Evolutionary conservation across 176 grass and related monocot species (phyloP), one percentile per base, ranked within the genome.

Genomic region (Lolium multiflorum): DNA sequence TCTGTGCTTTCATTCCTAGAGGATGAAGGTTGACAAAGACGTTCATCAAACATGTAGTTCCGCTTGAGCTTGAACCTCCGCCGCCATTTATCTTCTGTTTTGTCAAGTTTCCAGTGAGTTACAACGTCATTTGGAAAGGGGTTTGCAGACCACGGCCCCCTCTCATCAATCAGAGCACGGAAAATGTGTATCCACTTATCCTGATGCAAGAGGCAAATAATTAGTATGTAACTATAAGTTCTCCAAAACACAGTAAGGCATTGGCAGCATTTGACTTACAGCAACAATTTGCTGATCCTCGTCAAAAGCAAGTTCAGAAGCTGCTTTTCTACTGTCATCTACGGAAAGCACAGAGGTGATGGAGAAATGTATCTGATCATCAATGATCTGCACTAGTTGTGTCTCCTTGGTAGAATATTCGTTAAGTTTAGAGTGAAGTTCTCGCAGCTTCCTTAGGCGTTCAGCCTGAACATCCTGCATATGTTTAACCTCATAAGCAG

Each of bases 271-370:
- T 50, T 61, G 71, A 75, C 83, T 91, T 94, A 98, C 96, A 85
- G 93, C 94, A 89, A 98, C 71, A 71, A 96, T 92, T 95, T 98
- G 96, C 79, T 92, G 92, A 86, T 98, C 96, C 87, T 98, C 96
- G 6, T 98, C 93, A 71, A 91, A 94, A 76, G 91, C 91, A 86
- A 98, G 86, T 77, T 92, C 88, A 67, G 90, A 94, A 87, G 86
- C 69, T 81, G 96, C 70, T 87, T 91, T 96, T 87, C 93, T 93
- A 20, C 69, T 87, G 69, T 96, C 93, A 66, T 98, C 96, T 6
- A 87, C 75, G 85, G 96, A 89, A 87, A 98, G 77, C 43, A 91
- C 87, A 90, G 93, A 81, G 83, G 68, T 89, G 74, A 89, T 94
- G 76, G 85, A 88, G 78, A 86, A 92, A 56, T 92, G 92, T 86